phyloP scores from a whole-genome alignment of 2,329 filamentous ascomycete species.

The Hypomyces rosellus region DNA sequence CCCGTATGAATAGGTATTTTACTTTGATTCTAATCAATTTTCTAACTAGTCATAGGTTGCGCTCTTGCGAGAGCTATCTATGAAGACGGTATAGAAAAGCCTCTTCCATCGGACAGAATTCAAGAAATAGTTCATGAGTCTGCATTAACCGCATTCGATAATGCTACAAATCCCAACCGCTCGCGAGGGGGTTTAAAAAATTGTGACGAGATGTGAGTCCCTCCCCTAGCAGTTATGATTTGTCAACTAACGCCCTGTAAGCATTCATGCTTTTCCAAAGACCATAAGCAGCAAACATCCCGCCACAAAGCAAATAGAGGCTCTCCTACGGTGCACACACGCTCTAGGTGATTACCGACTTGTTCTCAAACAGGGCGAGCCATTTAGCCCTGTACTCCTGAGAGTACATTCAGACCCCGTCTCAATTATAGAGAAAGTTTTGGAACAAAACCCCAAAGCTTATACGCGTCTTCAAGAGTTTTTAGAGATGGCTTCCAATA shows the following conservation, averaged over 20 bases:
- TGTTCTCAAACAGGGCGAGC: constrained; percentile 71
- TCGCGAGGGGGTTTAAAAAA: constrained; percentile 71
- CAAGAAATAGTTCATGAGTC: constrained; percentile 56
- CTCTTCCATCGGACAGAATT: constrained; percentile 44
- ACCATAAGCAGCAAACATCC: constrained; percentile 48
- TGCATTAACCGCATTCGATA: constrained; percentile 69
- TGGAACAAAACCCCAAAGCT: constrained; percentile 68
- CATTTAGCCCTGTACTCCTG: constrained; percentile 71
- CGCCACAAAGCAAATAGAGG: constrained; percentile 49
- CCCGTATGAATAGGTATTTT: constrained; percentile 41
- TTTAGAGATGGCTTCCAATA: constrained; percentile 59
- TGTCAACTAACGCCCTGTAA: constrained; percentile 23
- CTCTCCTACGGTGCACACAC: constrained; percentile 67
- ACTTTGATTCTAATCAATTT: background rate
- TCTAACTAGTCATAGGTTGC: constrained; percentile 43
- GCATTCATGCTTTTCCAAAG: constrained; percentile 57
- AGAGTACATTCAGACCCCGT: constrained; percentile 72
- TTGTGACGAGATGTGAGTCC: constrained; percentile 64
- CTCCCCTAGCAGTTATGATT: background rate
- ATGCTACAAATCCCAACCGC: constrained; percentile 74
- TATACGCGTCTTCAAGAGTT: constrained; percentile 73
- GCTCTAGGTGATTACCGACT: constrained; percentile 69
- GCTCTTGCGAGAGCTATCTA: constrained; percentile 57
- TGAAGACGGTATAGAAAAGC: constrained; percentile 42
- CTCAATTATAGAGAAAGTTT: constrained; percentile 62